Conservation (phyloP, 2,329 filamentous ascomycete species). For the Ascochyta pisi region DNA sequence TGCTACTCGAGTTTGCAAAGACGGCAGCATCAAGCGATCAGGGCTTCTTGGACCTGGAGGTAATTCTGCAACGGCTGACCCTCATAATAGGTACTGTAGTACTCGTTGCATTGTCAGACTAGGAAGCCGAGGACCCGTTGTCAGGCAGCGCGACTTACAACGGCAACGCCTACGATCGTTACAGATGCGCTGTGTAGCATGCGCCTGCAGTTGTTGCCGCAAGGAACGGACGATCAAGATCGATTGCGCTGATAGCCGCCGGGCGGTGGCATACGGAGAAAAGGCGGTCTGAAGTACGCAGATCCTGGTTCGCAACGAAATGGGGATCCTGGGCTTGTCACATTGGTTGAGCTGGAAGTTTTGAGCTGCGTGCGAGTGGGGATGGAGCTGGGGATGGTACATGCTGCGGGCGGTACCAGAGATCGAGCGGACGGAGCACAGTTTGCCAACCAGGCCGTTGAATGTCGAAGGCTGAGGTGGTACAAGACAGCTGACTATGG, state of each 20-base stretch:
- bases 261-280: slow-evolving; percentile 1
- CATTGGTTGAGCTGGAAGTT: slow-evolving; percentile 1
- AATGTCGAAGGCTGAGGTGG: background rate
- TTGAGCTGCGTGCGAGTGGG: slow-evolving; percentile 9
- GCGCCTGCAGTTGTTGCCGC: slow-evolving; percentile 1
- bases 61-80: background rate
- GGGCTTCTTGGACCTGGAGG: background rate
- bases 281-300: slow-evolving; percentile 12
- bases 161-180: background rate
- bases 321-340: slow-evolving; percentile 5
- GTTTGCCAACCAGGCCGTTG: slow-evolving; percentile 1
- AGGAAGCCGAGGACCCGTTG: background rate
- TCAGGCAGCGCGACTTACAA: background rate
- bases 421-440: slow-evolving; percentile 5
- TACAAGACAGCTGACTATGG: slow-evolving; percentile 1
- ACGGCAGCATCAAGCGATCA: background rate
- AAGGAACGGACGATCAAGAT: slow-evolving; percentile 10
- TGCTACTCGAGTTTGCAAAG: background rate
- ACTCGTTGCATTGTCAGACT: background rate
- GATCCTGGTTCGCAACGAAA: slow-evolving; percentile 6
- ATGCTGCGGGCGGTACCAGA: slow-evolving; percentile 3
- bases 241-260: slow-evolving; percentile 15
- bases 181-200: slow-evolving; percentile 3
- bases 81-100: background rate
- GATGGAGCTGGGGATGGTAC: background rate